Conservation (phyloP, 306 rosid genomes). For the Leucaena leucocephala region DNA sequence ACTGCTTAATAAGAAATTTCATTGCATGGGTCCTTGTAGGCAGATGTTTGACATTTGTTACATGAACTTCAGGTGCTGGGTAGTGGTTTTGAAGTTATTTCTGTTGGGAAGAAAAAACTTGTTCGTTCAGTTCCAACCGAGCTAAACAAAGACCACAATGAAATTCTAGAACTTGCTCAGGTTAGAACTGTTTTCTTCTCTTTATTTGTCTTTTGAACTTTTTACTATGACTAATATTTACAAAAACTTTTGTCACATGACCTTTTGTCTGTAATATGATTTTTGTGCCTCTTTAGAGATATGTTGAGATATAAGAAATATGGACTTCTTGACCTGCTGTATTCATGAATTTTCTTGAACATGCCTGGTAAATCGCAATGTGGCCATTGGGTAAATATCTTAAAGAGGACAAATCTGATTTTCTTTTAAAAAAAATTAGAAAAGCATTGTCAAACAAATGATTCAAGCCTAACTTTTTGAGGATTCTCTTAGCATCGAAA, state of each 20-base stretch:
- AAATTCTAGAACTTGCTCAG: slow-evolving; percentile 98
- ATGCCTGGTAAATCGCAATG: background rate
- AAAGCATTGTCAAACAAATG: background rate
- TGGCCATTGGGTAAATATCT: background rate
- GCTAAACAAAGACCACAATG: slow-evolving; percentile 66
- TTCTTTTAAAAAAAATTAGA: background rate
- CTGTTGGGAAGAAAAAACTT: too few species aligned
- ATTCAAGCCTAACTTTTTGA: background rate
- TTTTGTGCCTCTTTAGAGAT: background rate
- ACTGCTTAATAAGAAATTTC: too few species aligned
- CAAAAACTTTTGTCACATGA: background rate
- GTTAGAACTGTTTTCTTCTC: slow-evolving; percentile 42
- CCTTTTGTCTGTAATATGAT: background rate
- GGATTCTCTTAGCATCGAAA: background rate
- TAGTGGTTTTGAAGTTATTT: too few species aligned
- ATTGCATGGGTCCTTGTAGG: too few species aligned
- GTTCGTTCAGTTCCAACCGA: too few species aligned
- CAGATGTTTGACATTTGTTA: too few species aligned
- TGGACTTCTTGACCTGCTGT: background rate
- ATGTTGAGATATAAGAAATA: background rate
- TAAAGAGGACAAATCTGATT: background rate
- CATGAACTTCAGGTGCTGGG: too few species aligned
- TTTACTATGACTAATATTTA: background rate
- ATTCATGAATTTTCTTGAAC: background rate
- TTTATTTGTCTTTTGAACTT: background rate